phyloP scores from a whole-genome alignment of 2,329 filamentous ascomycete species.

The Fusarium sp. region DNA sequence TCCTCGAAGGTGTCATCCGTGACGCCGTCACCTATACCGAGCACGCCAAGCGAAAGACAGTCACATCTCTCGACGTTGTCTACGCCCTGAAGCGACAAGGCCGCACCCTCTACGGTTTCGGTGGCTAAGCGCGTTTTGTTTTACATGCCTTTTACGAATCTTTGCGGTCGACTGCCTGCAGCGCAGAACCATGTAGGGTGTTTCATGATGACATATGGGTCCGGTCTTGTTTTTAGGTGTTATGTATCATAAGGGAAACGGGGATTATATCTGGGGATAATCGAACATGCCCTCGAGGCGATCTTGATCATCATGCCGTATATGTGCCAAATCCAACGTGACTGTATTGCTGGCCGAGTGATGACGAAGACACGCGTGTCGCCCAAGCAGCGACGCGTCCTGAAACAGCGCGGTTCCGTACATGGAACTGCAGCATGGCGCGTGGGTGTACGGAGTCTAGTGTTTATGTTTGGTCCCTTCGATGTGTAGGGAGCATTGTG shows the following conservation, averaged over 20 bases:
- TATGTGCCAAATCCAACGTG: neutral
- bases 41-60: constrained; percentile 86
- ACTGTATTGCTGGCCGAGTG: neutral
- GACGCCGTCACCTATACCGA: constrained; percentile 85
- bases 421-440: too few relatives aligned
- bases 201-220: constrained; percentile 61
- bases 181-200: constrained; percentile 52
- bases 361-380: neutral
- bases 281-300: constrained; percentile 49
- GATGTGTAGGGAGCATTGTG: too few relatives aligned
- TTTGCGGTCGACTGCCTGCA: constrained; percentile 43
- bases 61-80: constrained; percentile 79
- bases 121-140: constrained; percentile 73
- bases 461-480: too few relatives aligned
- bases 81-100: constrained; percentile 79
- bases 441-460: too few relatives aligned
- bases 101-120: constrained; percentile 89
- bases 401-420: neutral
- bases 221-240: constrained; percentile 60
- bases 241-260: constrained; percentile 62
- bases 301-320: constrained; percentile 39
- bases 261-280: constrained; percentile 57
- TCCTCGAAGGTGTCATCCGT: constrained; percentile 83
- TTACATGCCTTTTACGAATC: constrained; percentile 57
- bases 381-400: too few relatives aligned